Evolutionary conservation across 768 basidiomycete species (phyloP).

Genomic region (Amanita pseudoporphyria): DNA sequence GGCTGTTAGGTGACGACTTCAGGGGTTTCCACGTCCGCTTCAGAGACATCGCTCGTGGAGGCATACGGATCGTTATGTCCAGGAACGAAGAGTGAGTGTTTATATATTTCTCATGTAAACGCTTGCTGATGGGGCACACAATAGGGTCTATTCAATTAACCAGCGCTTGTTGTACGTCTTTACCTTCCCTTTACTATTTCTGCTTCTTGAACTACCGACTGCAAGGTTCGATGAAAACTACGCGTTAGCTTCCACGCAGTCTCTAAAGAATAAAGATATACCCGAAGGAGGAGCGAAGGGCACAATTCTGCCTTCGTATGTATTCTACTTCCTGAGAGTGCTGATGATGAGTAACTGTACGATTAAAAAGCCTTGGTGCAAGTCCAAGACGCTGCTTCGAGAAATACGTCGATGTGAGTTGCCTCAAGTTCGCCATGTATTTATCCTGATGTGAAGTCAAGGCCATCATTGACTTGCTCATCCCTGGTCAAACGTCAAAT

Average conservation of each 20-base stretch:
- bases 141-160: conserved; percentile 90
- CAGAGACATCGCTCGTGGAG: conserved; percentile 94
- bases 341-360: background rate
- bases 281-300: conserved; percentile 97
- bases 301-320: conserved; percentile 85
- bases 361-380: conserved; percentile 55
- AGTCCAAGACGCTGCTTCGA: conserved; percentile 83
- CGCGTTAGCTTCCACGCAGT: conserved; percentile 87
- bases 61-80: conserved; percentile 91
- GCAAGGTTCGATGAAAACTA: conserved; percentile 92
- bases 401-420: conserved; percentile 90
- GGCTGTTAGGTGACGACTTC: conserved; percentile 60
- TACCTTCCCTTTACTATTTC: background rate
- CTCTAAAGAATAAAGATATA: conserved; percentile 96
- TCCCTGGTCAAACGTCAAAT: conserved; percentile 90
- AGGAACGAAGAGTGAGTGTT: conserved; percentile 73
- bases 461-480: conserved; percentile 87
- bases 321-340: conserved; percentile 6
- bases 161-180: conserved; percentile 66
- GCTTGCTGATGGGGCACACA: background rate
- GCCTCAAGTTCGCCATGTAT: background rate
- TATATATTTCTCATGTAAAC: too few relatives aligned
- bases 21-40: conserved; percentile 93
- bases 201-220: too few relatives aligned
- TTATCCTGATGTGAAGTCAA: conserved; percentile 19